phyloP scores from a whole-genome alignment of 148 eudicot species.

The Spergularia bocconei region DNA sequence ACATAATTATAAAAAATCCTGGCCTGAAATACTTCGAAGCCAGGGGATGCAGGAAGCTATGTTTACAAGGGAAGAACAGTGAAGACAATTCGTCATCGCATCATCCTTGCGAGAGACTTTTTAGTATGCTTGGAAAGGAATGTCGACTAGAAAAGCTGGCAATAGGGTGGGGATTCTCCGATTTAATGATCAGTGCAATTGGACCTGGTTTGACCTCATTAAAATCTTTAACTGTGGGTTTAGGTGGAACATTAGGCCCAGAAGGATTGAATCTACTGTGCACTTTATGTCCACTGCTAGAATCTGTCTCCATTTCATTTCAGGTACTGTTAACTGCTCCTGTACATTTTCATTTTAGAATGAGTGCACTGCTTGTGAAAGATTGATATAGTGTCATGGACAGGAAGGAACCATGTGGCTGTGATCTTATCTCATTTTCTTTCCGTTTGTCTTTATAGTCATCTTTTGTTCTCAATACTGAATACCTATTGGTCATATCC shows the following conservation, averaged over 20 bases:
- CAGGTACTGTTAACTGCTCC: slow-evolving; percentile 49
- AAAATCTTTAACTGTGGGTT: slow-evolving; percentile 57
- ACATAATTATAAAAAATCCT: slow-evolving; percentile 46
- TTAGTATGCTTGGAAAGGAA: slow-evolving; percentile 40
- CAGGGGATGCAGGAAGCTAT: slow-evolving; percentile 61
- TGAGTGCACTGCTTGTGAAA: neutral
- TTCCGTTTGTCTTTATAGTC: too few species aligned
- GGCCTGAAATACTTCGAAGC: slow-evolving; percentile 53
- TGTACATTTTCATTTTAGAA: neutral
- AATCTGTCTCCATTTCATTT: slow-evolving; percentile 63
- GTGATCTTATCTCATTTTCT: neutral
- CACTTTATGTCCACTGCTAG: slow-evolving; percentile 53
- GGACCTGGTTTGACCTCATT: slow-evolving; percentile 51
- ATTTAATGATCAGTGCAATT: slow-evolving; percentile 41
- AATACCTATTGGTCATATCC: too few species aligned
- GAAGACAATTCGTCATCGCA: slow-evolving; percentile 17
- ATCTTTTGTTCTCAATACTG: too few species aligned
- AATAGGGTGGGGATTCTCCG: slow-evolving; percentile 88
- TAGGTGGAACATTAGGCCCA: slow-evolving; percentile 75
- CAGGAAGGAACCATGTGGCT: neutral
- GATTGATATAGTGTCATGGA: neutral
- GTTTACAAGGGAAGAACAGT: slow-evolving; percentile 22
- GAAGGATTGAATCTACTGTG: slow-evolving; percentile 60
- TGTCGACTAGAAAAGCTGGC: slow-evolving; percentile 65
- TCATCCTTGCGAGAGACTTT: slow-evolving; percentile 36